These are phyloP conservation scores for Rhodotorula taiwanensis DNA, from an alignment of 768 basidiomycete genomes.

Conservation along the genomic window DNA sequence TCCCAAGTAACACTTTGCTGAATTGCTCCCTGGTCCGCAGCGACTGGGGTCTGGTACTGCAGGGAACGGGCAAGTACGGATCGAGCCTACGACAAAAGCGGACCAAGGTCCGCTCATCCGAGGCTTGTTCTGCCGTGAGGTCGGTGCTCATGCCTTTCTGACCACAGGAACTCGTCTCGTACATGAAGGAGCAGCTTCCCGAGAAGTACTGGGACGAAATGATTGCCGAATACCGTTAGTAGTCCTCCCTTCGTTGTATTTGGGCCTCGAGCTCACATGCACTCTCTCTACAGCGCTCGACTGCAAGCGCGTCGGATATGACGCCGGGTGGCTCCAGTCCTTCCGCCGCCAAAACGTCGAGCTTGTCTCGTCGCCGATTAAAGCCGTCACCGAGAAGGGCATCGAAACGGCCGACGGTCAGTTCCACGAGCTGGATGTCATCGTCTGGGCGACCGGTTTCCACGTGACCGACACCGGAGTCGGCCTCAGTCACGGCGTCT, in stretches of 20 bases:
- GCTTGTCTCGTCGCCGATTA: slow-evolving; percentile 40
- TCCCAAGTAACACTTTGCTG: slow-evolving; percentile 50
- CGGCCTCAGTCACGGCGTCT: slow-evolving; percentile 29
- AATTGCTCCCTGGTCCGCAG: too few relatives aligned
- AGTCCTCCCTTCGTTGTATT: too few relatives aligned
- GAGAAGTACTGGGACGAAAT: too few relatives aligned
- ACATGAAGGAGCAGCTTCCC: too few relatives aligned
- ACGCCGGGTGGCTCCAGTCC: slow-evolving; percentile 56
- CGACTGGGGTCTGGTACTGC: too few relatives aligned
- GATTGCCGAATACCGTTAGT: slow-evolving; percentile 50
- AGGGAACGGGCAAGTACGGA: too few relatives aligned
- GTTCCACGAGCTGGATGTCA: slow-evolving; percentile 19
- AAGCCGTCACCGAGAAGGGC: slow-evolving; percentile 19
- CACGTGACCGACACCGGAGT: slow-evolving; percentile 31
- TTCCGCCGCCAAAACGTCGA: slow-evolving; percentile 55
- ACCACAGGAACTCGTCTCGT: too few relatives aligned
- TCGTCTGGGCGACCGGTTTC: slow-evolving; percentile 35
- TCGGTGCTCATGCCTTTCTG: too few relatives aligned
- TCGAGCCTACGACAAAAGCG: too few relatives aligned
- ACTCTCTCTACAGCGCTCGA: slow-evolving; percentile 31
- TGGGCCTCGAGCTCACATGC: neutral
- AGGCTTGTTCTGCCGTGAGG: too few relatives aligned
- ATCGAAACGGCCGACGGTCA: slow-evolving; percentile 18
- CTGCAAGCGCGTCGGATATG: slow-evolving; percentile 53
- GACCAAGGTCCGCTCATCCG: too few relatives aligned